Base-by-base conservation (phyloP, 805 yeast species). In the Alloascoidea africana region DNA sequence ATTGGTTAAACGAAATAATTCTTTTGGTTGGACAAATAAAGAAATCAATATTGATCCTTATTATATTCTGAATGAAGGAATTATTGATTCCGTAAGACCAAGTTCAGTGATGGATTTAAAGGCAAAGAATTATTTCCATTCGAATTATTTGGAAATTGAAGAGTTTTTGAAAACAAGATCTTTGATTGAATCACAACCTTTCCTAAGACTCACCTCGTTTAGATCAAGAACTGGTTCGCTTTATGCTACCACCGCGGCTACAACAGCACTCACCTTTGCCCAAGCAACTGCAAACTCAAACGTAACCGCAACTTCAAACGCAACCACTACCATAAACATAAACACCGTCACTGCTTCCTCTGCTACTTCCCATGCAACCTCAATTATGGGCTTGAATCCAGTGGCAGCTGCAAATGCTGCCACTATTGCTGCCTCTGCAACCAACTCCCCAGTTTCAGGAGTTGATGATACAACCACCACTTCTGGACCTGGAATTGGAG, bases 401-500 rank as follows among this genome's bases (percentile, higher is more conserved):
- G n/a, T n/a, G n/a, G n/a, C n/a, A n/a, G n/a, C n/a, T n/a, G n/a
- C n/a, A n/a, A n/a, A n/a, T n/a, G n/a, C 35, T 58, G 6, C 46
- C 42, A 4, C 41, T 42, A 0, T 49, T 50, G 1, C 42, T 53
- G 4, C 37, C 36, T 3, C 37, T 43, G 4, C 51, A 49, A 11
- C 53, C 52, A 38, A 56, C 59, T 3, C 58, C 52, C 38, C 38
- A 43, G 13, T 50, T 46, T 19, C 38, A 36, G 16, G 38, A 39
- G 6, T 43, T 49, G 8, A 46, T 40, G n/a, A 41, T 46, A 3
- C 46, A 41, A 15, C 48, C 39, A 3, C 51, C 58, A 2, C 37
- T 42, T 13, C 37, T 62, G 6, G 63, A 61, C 41, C 49, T 63
- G 16, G 48, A 55, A 3, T 53, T 62, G 4, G 53, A 56, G 34